phyloP scores from a whole-genome alignment of 768 basidiomycete genomes.

The Agaricus sinodeliciosus region DNA sequence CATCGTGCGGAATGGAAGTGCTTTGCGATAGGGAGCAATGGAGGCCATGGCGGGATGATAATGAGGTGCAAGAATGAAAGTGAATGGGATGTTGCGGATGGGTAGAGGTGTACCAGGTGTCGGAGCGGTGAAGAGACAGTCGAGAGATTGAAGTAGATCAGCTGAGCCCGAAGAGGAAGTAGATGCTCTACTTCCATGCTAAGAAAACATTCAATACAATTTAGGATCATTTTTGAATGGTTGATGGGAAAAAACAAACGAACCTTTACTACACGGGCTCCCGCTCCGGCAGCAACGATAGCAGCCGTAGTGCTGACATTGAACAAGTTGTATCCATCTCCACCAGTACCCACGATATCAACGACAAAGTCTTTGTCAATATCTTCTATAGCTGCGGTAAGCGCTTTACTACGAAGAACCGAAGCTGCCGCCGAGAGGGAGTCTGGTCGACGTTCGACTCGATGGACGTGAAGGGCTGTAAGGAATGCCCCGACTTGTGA shows the following conservation, averaged over 20 bases:
- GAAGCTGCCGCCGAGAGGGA: constrained; percentile 75
- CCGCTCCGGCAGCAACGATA: constrained; percentile 91
- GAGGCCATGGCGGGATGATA: constrained; percentile 85
- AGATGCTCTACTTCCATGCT: constrained; percentile 90
- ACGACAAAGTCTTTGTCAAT: constrained; percentile 67
- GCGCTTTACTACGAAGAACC: constrained; percentile 62
- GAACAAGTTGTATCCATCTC: constrained; percentile 93
- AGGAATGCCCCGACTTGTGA: constrained; percentile 88
- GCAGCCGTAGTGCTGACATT: constrained; percentile 95
- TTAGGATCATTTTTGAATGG: constrained; percentile 6
- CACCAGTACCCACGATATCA: constrained; percentile 90
- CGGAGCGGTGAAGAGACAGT: constrained; percentile 66
- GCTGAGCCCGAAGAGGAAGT: constrained; percentile 94
- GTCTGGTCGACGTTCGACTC: constrained; percentile 69
- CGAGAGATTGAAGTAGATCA: constrained; percentile 82
- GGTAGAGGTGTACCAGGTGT: constrained; percentile 48
- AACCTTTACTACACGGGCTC: constrained; percentile 90
- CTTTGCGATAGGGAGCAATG: constrained; percentile 78
- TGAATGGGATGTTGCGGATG: constrained; percentile 71
- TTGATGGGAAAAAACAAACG: constrained; percentile 12
- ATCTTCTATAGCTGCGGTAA: constrained; percentile 55
- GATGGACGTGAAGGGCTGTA: constrained; percentile 75
- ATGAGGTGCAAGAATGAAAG: constrained; percentile 90
- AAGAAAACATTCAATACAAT: no score
- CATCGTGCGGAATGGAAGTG: constrained; percentile 91